phyloP scores from a whole-genome alignment of 805 yeast genomes.

The Starmerella bacillaris region DNA sequence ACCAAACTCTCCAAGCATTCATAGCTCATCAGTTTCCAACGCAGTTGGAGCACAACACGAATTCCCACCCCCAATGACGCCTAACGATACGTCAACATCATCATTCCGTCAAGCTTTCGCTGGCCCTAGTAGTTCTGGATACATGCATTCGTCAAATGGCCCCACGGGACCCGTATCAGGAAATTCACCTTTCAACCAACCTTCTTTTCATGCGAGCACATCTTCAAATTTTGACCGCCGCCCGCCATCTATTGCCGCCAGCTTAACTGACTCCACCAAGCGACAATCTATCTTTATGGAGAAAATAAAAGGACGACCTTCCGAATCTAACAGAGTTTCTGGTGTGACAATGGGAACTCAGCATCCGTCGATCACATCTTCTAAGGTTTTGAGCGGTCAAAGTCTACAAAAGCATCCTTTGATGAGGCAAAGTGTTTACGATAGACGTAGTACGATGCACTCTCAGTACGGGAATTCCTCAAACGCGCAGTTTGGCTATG shows the following conservation, averaged over 20 bases:
- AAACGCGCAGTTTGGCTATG: slow-evolving; percentile 15
- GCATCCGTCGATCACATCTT: slow-evolving; percentile 19
- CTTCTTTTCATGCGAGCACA: too few species aligned
- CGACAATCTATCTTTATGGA: slow-evolving; percentile 15
- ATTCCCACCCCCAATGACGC: not conserved
- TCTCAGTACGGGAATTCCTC: slow-evolving; percentile 7
- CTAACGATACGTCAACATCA: too few species aligned
- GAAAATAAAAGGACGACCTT: slow-evolving; percentile 9
- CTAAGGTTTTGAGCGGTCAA: slow-evolving; percentile 22
- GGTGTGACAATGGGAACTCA: slow-evolving; percentile 22
- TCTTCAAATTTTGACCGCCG: too few species aligned
- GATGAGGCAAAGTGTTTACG: slow-evolving; percentile 15
- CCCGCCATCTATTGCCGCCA: too few species aligned
- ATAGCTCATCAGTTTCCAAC: too few species aligned
- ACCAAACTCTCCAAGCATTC: too few species aligned
- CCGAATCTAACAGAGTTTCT: slow-evolving; percentile 8
- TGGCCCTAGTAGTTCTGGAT: too few species aligned
- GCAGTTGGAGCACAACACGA: not conserved
- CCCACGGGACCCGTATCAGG: too few species aligned
- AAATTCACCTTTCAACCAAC: too few species aligned
- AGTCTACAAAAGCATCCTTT: slow-evolving; percentile 18
- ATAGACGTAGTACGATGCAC: slow-evolving; percentile 4
- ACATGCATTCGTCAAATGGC: too few species aligned
- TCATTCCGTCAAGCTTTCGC: too few species aligned
- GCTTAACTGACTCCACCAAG: not conserved